Evolutionary conservation across 345 rosid species (phyloP).

Genomic region (Combretum micranthum): DNA sequence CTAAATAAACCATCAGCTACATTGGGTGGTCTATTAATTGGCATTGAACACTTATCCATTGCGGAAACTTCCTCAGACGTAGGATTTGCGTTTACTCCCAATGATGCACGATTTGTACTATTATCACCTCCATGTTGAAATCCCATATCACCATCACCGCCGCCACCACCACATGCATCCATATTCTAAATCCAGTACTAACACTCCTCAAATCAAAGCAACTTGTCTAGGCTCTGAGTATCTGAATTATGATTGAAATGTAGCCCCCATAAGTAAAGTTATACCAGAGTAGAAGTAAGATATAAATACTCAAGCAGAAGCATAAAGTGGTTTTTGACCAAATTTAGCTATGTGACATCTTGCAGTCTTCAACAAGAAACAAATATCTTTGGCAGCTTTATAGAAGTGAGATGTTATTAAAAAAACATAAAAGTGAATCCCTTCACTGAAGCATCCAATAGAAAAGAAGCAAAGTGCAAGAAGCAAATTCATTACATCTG

Average conservation of each 20-base stretch:
- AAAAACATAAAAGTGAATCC: conserved; percentile 46
- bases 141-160: conserved; percentile 38
- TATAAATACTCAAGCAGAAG: conserved; percentile 12
- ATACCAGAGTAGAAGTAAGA: conserved; percentile 10
- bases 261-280: conserved; percentile 15
- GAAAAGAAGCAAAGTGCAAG: conserved; percentile 34
- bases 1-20: conserved; percentile 50
- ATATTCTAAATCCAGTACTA: conserved; percentile 26
- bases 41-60: conserved; percentile 31
- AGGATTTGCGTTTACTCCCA: conserved; percentile 29
- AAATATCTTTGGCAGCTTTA: conserved; percentile 57
- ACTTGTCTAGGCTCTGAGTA: conserved; percentile 11
- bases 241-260: conserved; percentile 15
- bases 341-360: conserved; percentile 41
- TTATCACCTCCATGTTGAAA: conserved; percentile 44
- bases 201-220: conserved; percentile 22
- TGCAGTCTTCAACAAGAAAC: conserved; percentile 69
- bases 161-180: conserved; percentile 57
- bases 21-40: conserved; percentile 31
- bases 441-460: conserved; percentile 21
- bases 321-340: conserved; percentile 41
- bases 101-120: conserved; percentile 33
- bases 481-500: conserved; percentile 38
- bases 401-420: conserved; percentile 32
- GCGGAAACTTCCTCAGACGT: conserved; percentile 29